These are phyloP conservation scores for Hibiscus trionum DNA, from an alignment of 345 rosid genomes.

Conservation along the genomic window DNA sequence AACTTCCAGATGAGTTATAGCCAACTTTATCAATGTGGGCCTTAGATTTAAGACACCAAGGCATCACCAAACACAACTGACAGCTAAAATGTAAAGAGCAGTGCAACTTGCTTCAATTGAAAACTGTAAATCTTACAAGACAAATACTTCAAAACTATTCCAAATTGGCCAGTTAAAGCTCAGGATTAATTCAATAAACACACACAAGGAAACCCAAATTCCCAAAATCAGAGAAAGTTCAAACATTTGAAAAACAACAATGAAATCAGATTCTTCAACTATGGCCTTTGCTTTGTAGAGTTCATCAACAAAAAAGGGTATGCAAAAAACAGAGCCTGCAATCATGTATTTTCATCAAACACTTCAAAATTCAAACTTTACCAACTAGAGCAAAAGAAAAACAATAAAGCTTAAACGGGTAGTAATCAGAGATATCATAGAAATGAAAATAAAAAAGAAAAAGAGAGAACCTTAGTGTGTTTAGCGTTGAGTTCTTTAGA, in stretches of 20 bases:
- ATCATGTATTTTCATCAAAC: background rate
- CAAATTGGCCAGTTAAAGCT: background rate
- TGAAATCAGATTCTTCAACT: background rate
- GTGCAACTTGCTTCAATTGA: conserved; percentile 11
- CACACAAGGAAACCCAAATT: background rate
- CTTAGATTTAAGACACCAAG: conserved; percentile 8
- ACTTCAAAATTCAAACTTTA: background rate
- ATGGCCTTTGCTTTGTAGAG: background rate
- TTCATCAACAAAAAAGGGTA: conserved; percentile 3
- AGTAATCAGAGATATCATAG: background rate
- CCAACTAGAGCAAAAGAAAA: background rate
- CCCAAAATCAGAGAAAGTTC: background rate
- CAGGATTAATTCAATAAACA: background rate
- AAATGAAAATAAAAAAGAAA: background rate
- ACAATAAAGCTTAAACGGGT: background rate
- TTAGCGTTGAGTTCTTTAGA: conserved; percentile 52
- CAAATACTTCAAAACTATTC: background rate
- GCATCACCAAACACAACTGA: conserved; percentile 15
- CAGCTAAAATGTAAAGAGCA: conserved; percentile 13
- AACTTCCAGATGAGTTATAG: conserved; percentile 1
- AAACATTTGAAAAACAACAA: conserved; percentile 1
- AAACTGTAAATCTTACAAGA: conserved; percentile 4
- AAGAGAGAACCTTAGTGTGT: conserved; percentile 45
- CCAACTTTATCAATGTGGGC: conserved; percentile 8
- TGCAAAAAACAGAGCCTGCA: background rate